Evolutionary conservation across 2,329 filamentous ascomycete species (phyloP).

Genomic region (Sarocladium kiliense): DNA sequence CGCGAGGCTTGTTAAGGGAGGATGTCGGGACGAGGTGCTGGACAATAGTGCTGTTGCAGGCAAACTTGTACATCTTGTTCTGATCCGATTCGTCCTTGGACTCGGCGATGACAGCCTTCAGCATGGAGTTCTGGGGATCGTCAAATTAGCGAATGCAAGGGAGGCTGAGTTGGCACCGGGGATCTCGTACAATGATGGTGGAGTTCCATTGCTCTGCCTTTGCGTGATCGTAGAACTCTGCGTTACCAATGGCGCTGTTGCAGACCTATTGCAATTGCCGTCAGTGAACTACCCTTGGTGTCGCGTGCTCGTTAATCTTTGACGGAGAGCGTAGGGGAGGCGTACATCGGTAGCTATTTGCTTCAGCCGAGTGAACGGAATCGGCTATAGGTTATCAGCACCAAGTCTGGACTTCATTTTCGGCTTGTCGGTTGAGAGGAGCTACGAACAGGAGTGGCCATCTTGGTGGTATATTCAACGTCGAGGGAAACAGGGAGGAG

Average conservation of each 20-base stretch:
- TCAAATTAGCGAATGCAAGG: conserved; percentile 7
- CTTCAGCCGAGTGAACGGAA: conserved; percentile 70
- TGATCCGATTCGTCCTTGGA: conserved; percentile 53
- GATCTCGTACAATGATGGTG: conserved; percentile 72
- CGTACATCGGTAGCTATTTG: conserved; percentile 81
- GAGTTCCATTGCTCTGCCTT: conserved; percentile 88
- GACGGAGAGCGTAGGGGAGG: conserved; percentile 14
- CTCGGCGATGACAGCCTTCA: conserved; percentile 73
- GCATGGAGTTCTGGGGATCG: conserved; percentile 62
- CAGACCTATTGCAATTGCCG: conserved; percentile 60
- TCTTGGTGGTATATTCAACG: conserved; percentile 18
- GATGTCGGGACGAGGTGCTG: conserved; percentile 77
- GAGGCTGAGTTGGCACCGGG: not conserved
- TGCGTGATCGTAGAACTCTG: conserved; percentile 79
- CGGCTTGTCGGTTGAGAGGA: not conserved
- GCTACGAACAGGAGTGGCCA: conserved; percentile 31
- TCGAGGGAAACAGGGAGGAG: not conserved
- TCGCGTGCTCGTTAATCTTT: not conserved
- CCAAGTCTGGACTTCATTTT: not conserved
- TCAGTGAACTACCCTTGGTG: conserved; percentile 10
- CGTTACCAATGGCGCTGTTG: conserved; percentile 66
- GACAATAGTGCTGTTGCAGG: conserved; percentile 96
- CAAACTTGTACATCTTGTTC: conserved; percentile 78
- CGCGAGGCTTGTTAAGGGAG: conserved; percentile 54
- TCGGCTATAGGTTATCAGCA: conserved; percentile 50